A percentile compares a stretch with the other conserved stretches of the same genome.
These are phyloP conservation scores for Fagopyrum tataricum DNA, from an alignment of 148 eudicot species.

Conservation along the genomic window DNA sequence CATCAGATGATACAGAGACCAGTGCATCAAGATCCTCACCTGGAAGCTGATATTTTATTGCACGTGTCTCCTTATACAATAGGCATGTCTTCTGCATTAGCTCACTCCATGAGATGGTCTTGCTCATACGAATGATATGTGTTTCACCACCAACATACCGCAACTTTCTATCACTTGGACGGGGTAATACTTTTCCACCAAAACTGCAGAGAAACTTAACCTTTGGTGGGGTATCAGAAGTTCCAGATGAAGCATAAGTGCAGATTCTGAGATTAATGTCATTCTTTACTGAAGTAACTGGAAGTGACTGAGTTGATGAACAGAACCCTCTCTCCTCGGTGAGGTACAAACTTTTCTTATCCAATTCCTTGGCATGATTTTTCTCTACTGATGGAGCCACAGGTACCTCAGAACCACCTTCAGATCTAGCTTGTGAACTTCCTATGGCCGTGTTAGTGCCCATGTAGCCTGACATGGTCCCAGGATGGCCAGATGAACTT, in stretches of 20 bases:
- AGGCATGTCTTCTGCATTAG: conserved; percentile 54
- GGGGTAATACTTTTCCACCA: conserved; percentile 87
- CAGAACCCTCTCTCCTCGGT: conserved; percentile 36
- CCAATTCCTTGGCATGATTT: conserved; percentile 45
- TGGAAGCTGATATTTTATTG: conserved; percentile 90
- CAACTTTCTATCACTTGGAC: conserved; percentile 88
- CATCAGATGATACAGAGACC: conserved; percentile 81
- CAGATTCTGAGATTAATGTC: conserved; percentile 30
- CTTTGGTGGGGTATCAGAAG: conserved; percentile 48
- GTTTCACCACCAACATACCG: conserved; percentile 97
- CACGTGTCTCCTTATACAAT: conserved; percentile 48
- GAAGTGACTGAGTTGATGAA: conserved; percentile 44
- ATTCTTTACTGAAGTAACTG: conserved; percentile 34
- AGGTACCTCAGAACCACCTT: neutral
- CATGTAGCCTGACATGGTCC: neutral
- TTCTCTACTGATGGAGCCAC: conserved; percentile 4
- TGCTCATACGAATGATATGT: conserved; percentile 64
- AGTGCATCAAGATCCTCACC: conserved; percentile 98
- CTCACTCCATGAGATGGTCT: conserved; percentile 76
- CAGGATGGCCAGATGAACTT: conserved; percentile 23
- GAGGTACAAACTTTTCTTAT: conserved; percentile 30
- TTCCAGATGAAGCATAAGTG: conserved; percentile 54
- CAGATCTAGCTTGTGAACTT: conserved; percentile 4
- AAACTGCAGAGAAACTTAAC: conserved; percentile 87
- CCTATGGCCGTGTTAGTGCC: neutral